Base-by-base conservation (phyloP, 2,329 filamentous ascomycete genomes). In the Trichoderma harzianum region DNA sequence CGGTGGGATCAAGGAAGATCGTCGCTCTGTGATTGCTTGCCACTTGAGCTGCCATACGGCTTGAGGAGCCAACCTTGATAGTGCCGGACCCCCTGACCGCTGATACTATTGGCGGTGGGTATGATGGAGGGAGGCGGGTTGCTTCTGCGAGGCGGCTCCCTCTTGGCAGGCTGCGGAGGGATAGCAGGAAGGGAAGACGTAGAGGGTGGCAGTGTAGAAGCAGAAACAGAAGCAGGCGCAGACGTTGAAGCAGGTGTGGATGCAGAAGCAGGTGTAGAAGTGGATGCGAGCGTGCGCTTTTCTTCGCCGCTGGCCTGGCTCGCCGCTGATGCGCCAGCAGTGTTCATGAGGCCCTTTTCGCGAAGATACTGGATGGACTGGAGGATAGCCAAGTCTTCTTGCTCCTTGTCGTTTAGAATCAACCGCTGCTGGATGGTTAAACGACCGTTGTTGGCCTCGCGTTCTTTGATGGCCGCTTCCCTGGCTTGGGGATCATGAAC, bases 381-480 rank as follows among this genome's bases (percentile, higher is more conserved):
- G 68, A 92, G 85, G 73, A 91, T 87, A 10, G 89, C 87, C 75
- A 91, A 83, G 77, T 92, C 90, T 76, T 91, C 89, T 77, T 91
- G 89, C 73, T 91, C 88, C 77, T 91, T 90, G 78, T 91, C 90
- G 82, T 91, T 91, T 68, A 91, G 83, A 72, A 88, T 86, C 69
- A 92, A 81, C 55, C 90, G 88, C 78, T 92, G 90, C 79, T 89
- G 87, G 69, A 91, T 86, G 5, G 90, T 91, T 81, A 91, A 86
- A 65, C 88, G 87, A 61, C 90, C 90, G 73, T 90, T 88, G 76
- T 91, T 91, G 76, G 86, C 84, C 76, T 90, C 89, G 72, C 89
- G 87, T 78, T 91, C 89, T 77, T 86, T 87, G 63, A 91, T 83
- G 71, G 89, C 89, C 74, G 88, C 88, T 76, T 90, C 88, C 75